phyloP scores from a whole-genome alignment of 1,139 yeast genomes.

The Yamadazyma conglobata region DNA sequence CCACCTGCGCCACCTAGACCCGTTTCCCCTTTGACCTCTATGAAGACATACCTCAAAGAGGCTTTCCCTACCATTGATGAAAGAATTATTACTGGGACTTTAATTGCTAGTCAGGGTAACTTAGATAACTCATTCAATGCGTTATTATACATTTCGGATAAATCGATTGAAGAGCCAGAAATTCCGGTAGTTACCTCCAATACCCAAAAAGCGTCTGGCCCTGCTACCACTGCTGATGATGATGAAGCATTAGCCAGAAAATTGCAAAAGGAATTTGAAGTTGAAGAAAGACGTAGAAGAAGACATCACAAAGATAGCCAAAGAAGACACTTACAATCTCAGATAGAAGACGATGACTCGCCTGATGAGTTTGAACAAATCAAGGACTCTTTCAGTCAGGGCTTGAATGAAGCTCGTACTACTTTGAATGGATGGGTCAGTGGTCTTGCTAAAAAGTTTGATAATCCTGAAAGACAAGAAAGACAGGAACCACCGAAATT shows the following conservation, averaged over 20 bases:
- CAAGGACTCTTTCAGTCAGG: conserved; percentile 67
- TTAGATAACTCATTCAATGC: conserved; percentile 89
- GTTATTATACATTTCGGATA: conserved; percentile 75
- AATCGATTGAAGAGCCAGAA: conserved; percentile 57
- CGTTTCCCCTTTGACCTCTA: conserved; percentile 50
- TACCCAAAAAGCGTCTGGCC: conserved; percentile 18
- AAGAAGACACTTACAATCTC: conserved; percentile 20
- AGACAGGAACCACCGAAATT: conserved; percentile 25
- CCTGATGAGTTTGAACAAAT: conserved; percentile 68
- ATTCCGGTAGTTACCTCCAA: conserved; percentile 23
- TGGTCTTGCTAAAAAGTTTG: conserved; percentile 61
- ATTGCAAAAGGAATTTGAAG: conserved; percentile 68
- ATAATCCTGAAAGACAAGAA: conserved; percentile 14
- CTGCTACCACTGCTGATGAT: conserved; percentile 27
- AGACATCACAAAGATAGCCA: conserved; percentile 20
- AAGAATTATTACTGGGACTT: conserved; percentile 67
- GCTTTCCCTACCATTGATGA: conserved; percentile 82
- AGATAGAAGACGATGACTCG: conserved; percentile 43
- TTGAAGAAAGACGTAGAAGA: conserved; percentile 38
- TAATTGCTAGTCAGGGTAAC: conserved; percentile 80
- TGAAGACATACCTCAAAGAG: conserved; percentile 58
- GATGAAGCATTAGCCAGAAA: conserved; percentile 84
- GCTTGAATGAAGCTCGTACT: conserved; percentile 78
- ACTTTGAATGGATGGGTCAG: conserved; percentile 82
- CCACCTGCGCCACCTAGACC: conserved; percentile 81